Conservation (phyloP, 2,329 filamentous ascomycete species). For the Pseudogymnoascus verrucosus region DNA sequence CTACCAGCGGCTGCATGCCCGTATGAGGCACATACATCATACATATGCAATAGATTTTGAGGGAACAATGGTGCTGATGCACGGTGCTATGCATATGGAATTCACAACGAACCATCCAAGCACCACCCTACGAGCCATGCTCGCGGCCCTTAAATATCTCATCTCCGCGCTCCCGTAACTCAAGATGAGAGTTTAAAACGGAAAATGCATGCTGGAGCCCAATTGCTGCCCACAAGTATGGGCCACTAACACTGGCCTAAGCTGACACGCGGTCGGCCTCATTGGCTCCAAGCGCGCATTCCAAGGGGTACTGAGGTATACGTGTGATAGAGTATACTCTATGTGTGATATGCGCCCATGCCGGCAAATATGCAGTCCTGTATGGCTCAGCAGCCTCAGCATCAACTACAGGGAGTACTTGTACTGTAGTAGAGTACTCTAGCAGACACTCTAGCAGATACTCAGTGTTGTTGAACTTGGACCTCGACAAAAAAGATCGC, state of each 20-base stretch:
- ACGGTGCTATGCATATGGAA: not conserved
- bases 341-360: constrained; percentile 1
- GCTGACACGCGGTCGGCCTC: not conserved
- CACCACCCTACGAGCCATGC: not conserved
- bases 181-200: not conserved
- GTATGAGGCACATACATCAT: constrained; percentile 3
- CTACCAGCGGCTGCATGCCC: not conserved
- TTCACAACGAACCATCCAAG: constrained; percentile 4
- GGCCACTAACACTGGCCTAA: not conserved
- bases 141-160: not conserved
- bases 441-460: not conserved
- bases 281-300: constrained; percentile 6
- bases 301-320: not conserved
- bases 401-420: not conserved
- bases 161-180: not conserved
- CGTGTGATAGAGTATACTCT: constrained; percentile 2
- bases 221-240: constrained; percentile 3
- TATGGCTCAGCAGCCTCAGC: not conserved
- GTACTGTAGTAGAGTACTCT: not conserved
- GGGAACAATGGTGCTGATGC: not conserved
- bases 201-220: not conserved
- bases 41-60: not conserved
- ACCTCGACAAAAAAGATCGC: not conserved
- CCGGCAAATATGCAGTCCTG: constrained; percentile 1
- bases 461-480: not conserved